Evolutionary conservation across 2,329 filamentous ascomycete species (phyloP).

Genomic region (Sarocladium brachiariae): DNA sequence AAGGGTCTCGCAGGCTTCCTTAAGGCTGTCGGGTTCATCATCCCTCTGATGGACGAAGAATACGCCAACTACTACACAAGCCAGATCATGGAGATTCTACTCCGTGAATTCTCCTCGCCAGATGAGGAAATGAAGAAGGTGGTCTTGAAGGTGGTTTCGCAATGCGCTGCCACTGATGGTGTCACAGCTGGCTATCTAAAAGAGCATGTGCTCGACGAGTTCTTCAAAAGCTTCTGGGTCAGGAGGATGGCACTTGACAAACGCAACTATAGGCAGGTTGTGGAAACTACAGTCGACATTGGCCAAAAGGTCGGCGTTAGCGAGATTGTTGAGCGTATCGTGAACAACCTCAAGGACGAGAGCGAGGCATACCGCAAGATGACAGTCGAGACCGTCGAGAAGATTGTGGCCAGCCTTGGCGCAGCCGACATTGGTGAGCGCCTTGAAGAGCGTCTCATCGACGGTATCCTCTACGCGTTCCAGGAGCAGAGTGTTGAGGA

Average conservation of each 20-base stretch:
- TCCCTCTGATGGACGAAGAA: constrained; percentile 98
- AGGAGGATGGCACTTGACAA: constrained; percentile 94
- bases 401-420: constrained; percentile 86
- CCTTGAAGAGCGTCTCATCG: constrained; percentile 86
- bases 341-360: constrained; percentile 95
- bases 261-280: constrained; percentile 94
- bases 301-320: constrained; percentile 96
- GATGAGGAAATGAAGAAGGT: constrained; percentile 99
- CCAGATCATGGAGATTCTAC: constrained; percentile 97
- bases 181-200: constrained; percentile 93
- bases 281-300: constrained; percentile 95
- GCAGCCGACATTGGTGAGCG: constrained; percentile 91
- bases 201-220: constrained; percentile 88
- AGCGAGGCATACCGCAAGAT: constrained; percentile 98
- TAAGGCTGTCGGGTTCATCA: constrained; percentile 96
- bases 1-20: constrained; percentile 94
- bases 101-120: constrained; percentile 91
- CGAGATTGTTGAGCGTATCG: constrained; percentile 89
- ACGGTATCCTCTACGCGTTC: constrained; percentile 92
- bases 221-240: constrained; percentile 99
- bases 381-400: constrained; percentile 97
- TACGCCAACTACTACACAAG: constrained; percentile 98
- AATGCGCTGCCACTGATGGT: constrained; percentile 89
- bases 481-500: constrained; percentile 98
- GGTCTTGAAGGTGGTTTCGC: constrained; percentile 92